Evolutionary conservation across 1,139 yeast species (phyloP).

Genomic region (Debaryomyces coudertii): DNA sequence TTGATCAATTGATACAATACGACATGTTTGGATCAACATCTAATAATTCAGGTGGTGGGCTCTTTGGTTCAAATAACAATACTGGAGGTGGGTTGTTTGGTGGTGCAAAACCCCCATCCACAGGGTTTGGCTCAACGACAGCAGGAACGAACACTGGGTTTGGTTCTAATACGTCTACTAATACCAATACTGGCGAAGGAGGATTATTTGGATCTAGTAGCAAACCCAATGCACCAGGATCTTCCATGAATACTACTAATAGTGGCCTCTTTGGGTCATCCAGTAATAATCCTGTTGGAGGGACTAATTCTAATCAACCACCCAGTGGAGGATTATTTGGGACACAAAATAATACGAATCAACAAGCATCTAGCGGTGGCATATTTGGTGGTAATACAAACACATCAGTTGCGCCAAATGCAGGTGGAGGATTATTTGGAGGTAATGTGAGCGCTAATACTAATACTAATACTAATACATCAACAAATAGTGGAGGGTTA

Average conservation of each 20-base stretch:
- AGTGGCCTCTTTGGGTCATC: conserved; percentile 9
- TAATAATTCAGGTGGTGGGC: conserved; percentile 11
- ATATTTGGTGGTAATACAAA: conserved; percentile 22
- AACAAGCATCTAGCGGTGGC: conserved; percentile 22
- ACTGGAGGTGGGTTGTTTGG: conserved; percentile 27
- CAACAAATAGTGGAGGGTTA: conserved; percentile 6
- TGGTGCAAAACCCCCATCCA: conserved; percentile 13
- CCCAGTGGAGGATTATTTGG: conserved; percentile 33
- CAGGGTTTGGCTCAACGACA: conserved; percentile 7
- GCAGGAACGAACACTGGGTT: conserved; percentile 10
- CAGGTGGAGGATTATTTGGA: conserved; percentile 14
- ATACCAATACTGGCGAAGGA: conserved; percentile 1
- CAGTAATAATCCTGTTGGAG: neutral
- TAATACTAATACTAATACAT: neutral
- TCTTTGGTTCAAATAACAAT: conserved; percentile 11
- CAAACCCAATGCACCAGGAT: neutral
- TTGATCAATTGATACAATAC: conserved; percentile 8
- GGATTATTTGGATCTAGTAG: conserved; percentile 6
- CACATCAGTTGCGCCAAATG: conserved; percentile 2
- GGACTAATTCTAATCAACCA: conserved; percentile 7
- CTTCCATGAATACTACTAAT: neutral
- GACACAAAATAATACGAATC: conserved; percentile 14
- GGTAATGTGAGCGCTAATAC: conserved; percentile 3
- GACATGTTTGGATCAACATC: conserved; percentile 14
- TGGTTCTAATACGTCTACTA: conserved; percentile 8